Percentiles rank a stretch among this genome's conserved stretches.
Conservation (phyloP, 2,329 filamentous ascomycete species). For the Trichoderma sp. region DNA sequence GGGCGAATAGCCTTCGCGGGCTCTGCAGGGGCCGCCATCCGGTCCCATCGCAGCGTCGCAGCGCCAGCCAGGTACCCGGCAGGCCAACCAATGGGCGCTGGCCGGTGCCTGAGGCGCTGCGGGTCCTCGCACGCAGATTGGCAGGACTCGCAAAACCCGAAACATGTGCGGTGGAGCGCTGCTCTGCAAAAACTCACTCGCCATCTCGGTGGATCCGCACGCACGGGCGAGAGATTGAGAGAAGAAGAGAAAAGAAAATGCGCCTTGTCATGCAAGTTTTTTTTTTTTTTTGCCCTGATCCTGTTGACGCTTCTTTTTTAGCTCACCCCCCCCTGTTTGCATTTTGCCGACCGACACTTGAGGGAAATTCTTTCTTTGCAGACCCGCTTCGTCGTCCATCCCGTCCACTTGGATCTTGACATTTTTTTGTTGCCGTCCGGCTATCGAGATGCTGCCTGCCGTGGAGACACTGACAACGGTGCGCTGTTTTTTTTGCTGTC, state of each 20-base stretch:
- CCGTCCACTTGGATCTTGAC: slow-evolving; percentile 23
- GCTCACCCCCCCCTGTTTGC: not conserved
- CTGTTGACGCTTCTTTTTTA: not conserved
- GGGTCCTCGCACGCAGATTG: slow-evolving; percentile 7
- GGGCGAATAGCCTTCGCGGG: slow-evolving; percentile 24
- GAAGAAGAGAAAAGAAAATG: slow-evolving; percentile 6
- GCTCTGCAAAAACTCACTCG: slow-evolving; percentile 17
- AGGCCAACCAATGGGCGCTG: slow-evolving; percentile 36
- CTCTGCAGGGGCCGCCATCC: slow-evolving; percentile 27
- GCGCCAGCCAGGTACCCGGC: slow-evolving; percentile 37
- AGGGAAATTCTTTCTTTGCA: slow-evolving; percentile 13
- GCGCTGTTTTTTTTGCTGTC: not conserved
- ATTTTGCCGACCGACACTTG: slow-evolving; percentile 5
- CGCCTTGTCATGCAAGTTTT: slow-evolving; percentile 22
- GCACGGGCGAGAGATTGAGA: not conserved
- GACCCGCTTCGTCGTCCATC: slow-evolving; percentile 23
- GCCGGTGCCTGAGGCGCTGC: slow-evolving; percentile 34
- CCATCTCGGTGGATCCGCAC: slow-evolving; percentile 16
- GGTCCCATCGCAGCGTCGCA: slow-evolving; percentile 30
- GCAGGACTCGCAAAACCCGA: slow-evolving; percentile 10
- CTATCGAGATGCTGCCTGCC: slow-evolving; percentile 25
- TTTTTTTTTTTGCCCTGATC: not conserved
- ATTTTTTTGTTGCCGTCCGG: slow-evolving; percentile 11
- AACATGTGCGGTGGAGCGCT: slow-evolving; percentile 22
- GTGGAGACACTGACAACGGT: slow-evolving; percentile 14